These are phyloP conservation scores for Glutinoglossum americanum DNA, from an alignment of 495 filamentous ascomycete genomes.

Conservation along the genomic window DNA sequence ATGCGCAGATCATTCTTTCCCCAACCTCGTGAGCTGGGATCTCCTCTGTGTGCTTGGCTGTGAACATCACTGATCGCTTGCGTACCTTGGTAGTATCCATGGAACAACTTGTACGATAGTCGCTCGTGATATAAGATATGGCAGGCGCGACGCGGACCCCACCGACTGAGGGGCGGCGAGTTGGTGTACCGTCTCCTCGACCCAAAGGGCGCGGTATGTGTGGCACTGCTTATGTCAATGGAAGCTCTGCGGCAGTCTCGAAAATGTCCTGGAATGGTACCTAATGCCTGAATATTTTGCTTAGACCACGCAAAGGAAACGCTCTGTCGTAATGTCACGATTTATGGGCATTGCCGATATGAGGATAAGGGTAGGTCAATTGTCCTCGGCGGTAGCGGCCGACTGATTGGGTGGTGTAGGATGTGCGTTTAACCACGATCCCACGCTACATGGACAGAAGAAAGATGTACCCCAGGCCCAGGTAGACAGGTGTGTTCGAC, in stretches of 20 bases:
- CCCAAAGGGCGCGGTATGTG: constrained; percentile 27
- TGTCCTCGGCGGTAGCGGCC: background rate
- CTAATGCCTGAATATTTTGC: background rate
- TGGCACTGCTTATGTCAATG: constrained; percentile 1
- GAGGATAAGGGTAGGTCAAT: constrained; percentile 46
- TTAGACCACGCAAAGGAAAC: constrained; percentile 61
- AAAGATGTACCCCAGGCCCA: constrained; percentile 16
- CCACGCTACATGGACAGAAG: constrained; percentile 21
- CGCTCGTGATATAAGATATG: background rate
- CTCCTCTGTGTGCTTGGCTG: background rate
- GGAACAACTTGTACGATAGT: background rate
- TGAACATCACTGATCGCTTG: background rate
- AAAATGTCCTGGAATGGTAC: background rate
- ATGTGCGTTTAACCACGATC: constrained; percentile 81
- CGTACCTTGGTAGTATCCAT: background rate
- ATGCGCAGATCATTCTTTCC: background rate
- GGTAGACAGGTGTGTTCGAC: constrained; percentile 33
- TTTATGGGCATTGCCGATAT: constrained; percentile 84
- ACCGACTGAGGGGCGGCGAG: constrained; percentile 22
- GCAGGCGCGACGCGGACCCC: constrained; percentile 3
- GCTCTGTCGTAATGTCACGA: constrained; percentile 77
- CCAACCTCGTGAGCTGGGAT: background rate
- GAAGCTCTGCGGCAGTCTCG: background rate
- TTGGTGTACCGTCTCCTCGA: constrained; percentile 26
- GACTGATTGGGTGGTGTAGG: constrained; percentile 22